These are phyloP conservation scores for Puccinia triticina DNA, from an alignment of 1,284 basidiomycete species.

Conservation along the genomic window DNA sequence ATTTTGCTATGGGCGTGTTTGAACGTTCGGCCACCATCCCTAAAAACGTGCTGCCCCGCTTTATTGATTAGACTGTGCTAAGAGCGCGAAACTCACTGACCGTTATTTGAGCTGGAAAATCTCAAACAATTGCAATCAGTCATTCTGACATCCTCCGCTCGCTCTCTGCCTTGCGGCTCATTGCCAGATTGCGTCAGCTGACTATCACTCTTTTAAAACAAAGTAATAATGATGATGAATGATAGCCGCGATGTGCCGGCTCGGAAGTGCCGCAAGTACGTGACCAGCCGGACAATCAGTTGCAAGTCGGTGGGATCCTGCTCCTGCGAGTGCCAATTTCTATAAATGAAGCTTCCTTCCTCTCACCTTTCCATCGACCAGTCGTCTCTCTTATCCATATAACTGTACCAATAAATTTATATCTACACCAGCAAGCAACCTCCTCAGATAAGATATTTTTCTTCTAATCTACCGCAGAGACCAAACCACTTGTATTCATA, in stretches of 20 bases:
- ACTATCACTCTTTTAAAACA: not conserved
- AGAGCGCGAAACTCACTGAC: too few relatives aligned
- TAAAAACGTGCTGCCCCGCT: constrained; percentile 42
- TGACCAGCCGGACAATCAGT: constrained; percentile 5
- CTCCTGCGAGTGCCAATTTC: too few relatives aligned
- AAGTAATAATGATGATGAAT: too few relatives aligned
- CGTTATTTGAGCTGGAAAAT: constrained; percentile 22
- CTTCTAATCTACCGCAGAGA: too few relatives aligned
- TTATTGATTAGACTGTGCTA: constrained; percentile 1
- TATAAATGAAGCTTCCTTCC: too few relatives aligned
- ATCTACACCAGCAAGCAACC: too few relatives aligned
- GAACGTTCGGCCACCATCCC: not conserved
- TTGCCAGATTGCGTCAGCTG: constrained; percentile 14
- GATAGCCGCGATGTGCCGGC: constrained; percentile 1
- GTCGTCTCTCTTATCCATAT: not conserved
- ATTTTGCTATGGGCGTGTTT: too few relatives aligned
- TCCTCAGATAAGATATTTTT: too few relatives aligned
- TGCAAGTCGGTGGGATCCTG: not conserved
- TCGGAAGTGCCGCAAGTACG: constrained; percentile 26
- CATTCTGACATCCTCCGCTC: not conserved
- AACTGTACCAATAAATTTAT: too few relatives aligned
- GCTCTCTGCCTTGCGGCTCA: constrained; percentile 11
- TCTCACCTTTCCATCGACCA: not conserved
- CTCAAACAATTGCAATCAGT: constrained; percentile 13
- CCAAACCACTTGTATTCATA: too few relatives aligned